phyloP scores from a whole-genome alignment of 2,329 filamentous ascomycete species.

The Trichoderma sp. region DNA sequence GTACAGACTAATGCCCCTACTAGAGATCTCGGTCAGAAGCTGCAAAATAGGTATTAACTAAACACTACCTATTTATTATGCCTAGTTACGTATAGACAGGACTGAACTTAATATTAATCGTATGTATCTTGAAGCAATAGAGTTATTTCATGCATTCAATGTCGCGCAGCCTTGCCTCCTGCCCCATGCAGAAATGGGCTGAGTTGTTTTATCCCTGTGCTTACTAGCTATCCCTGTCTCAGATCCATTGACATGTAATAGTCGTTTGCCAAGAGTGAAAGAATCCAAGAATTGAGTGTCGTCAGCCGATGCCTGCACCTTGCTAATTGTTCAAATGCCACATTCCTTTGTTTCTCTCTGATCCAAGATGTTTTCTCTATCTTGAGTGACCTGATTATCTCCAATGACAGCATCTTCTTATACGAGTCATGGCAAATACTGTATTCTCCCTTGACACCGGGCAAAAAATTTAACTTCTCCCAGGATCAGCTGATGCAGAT shows the following conservation, averaged over 20 bases:
- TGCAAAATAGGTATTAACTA: not conserved
- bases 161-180: not conserved
- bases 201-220: conserved; percentile 8
- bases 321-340: not conserved
- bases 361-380: not conserved
- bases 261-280: not conserved
- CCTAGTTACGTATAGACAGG: not conserved
- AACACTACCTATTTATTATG: not conserved
- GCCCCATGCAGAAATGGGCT: not conserved
- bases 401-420: not conserved
- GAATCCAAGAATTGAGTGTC: not conserved
- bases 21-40: not conserved
- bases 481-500: conserved; percentile 3
- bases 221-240: conserved; percentile 4
- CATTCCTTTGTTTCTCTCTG: not conserved
- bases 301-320: no score
- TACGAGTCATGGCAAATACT: not conserved
- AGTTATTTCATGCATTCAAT: not conserved
- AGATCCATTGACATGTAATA: not conserved
- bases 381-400: not conserved
- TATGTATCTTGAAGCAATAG: not conserved
- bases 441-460: not conserved
- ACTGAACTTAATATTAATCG: not conserved
- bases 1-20: not conserved
- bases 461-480: not conserved